A percentile compares a stretch with the other conserved stretches of the same genome.
Evolutionary conservation across 2,329 filamentous ascomycete species (phyloP).

Genomic region (Pseudocercospora eumusae): DNA sequence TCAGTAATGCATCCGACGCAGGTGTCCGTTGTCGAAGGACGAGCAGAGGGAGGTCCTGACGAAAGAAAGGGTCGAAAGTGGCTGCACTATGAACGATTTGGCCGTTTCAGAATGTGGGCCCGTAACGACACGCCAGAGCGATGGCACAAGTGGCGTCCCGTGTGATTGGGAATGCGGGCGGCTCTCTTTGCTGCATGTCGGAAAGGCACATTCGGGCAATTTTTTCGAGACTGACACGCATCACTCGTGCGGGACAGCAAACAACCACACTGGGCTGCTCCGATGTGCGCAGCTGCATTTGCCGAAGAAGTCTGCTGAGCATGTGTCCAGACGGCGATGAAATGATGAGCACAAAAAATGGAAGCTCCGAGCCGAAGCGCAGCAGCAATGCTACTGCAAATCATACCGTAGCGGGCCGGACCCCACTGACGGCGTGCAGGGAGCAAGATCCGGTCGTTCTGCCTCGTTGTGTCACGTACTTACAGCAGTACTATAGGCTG

Average conservation of each 20-base stretch:
- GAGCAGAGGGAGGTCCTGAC: neutral
- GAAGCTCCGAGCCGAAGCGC: slow-evolving; percentile 6
- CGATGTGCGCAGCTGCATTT: neutral
- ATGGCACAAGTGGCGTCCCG: neutral
- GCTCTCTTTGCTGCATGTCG: neutral
- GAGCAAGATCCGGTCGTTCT: slow-evolving; percentile 5
- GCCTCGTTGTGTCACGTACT: slow-evolving; percentile 11
- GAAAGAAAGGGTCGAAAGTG: neutral
- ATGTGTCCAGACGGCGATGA: neutral
- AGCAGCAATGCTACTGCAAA: neutral
- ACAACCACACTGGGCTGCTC: slow-evolving; percentile 5
- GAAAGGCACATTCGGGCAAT: neutral
- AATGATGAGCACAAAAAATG: too few species aligned
- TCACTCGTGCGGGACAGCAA: neutral
- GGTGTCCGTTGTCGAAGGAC: neutral
- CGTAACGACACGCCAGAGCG: neutral
- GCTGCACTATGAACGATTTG: slow-evolving; percentile 3
- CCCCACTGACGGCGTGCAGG: slow-evolving; percentile 11
- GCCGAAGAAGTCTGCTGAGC: slow-evolving; percentile 1
- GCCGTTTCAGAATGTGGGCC: neutral
- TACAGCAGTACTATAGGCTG: slow-evolving; percentile 9
- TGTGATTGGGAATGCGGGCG: slow-evolving; percentile 3
- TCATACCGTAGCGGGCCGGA: slow-evolving; percentile 10
- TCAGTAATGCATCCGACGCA: neutral
- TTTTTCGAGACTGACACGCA: slow-evolving; percentile 1